Evolutionary conservation across 306 rosid species (phyloP).

Genomic region (Crotalaria pallida): DNA sequence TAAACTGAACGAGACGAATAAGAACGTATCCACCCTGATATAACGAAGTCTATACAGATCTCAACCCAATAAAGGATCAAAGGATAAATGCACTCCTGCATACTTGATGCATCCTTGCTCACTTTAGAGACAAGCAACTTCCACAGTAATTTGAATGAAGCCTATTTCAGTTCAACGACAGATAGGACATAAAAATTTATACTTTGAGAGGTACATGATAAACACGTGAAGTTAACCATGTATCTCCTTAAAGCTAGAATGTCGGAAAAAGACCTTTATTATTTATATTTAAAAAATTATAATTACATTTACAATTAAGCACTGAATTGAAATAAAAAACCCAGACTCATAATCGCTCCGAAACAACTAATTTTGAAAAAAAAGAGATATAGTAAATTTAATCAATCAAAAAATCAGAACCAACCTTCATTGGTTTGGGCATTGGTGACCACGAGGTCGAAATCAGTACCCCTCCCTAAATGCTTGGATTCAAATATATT

Average conservation of each 20-base stretch:
- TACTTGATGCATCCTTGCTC: too few species aligned
- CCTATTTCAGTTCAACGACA: not conserved
- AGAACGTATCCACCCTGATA: too few species aligned
- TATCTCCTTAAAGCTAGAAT: conserved; percentile 19
- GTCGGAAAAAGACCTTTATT: not conserved
- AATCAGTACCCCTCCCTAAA: conserved; percentile 99
- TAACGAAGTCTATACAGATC: too few species aligned
- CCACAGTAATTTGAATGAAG: not conserved
- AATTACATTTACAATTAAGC: not conserved
- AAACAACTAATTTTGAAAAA: conserved; percentile 29
- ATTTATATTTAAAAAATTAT: too few species aligned
- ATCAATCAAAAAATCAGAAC: conserved; percentile 51
- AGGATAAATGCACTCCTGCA: too few species aligned
- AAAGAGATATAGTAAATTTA: conserved; percentile 30
- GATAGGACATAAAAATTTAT: not conserved
- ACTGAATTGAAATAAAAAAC: conserved; percentile 13
- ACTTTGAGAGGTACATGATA: conserved; percentile 22
- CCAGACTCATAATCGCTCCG: conserved; percentile 20
- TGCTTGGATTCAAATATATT: conserved; percentile 96
- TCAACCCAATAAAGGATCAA: not conserved
- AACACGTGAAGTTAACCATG: conserved; percentile 23
- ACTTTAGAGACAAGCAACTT: too few species aligned
- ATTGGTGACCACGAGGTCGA: conserved; percentile 97
- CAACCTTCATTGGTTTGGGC: conserved; percentile 99
- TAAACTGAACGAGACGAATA: too few species aligned